phyloP scores from a whole-genome alignment of 176 grass and related monocot genomes.

The Aegilops umbellulata region DNA sequence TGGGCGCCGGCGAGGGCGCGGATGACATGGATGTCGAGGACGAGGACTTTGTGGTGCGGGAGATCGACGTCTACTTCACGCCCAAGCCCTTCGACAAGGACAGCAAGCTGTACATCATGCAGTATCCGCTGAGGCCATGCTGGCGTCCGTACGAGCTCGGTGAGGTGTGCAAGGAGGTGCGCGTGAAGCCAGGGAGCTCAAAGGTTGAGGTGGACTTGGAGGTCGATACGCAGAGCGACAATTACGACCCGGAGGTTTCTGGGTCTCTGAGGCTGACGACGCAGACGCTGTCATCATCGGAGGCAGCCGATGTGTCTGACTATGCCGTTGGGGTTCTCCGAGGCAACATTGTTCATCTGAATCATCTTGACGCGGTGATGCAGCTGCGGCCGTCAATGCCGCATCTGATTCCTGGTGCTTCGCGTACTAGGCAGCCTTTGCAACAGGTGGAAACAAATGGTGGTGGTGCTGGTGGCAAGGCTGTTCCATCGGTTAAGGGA shows the following conservation, averaged over 20 bases:
- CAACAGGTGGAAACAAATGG: constrained; percentile 30
- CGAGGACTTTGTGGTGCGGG: constrained; percentile 68
- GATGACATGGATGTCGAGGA: constrained; percentile 8
- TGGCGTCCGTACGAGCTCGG: constrained; percentile 83
- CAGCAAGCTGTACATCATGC: constrained; percentile 80
- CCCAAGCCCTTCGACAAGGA: constrained; percentile 65
- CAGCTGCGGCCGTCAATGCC: constrained; percentile 66
- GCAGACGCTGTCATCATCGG: constrained; percentile 82
- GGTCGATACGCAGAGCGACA: constrained; percentile 55
- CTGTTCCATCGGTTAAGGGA: constrained; percentile 33
- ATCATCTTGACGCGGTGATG: constrained; percentile 73
- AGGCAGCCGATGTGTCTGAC: constrained; percentile 48
- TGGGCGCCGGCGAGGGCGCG: neutral
- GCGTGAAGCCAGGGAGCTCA: constrained; percentile 62
- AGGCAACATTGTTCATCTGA: constrained; percentile 79
- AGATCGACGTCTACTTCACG: constrained; percentile 76
- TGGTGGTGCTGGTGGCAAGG: constrained; percentile 2
- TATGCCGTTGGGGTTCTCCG: constrained; percentile 75
- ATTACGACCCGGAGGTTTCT: constrained; percentile 62
- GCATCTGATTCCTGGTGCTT: constrained; percentile 38
- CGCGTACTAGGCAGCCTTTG: constrained; percentile 36
- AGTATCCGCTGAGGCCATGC: constrained; percentile 81
- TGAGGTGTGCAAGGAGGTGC: constrained; percentile 77
- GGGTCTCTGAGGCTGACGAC: constrained; percentile 45
- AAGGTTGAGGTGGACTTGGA: constrained; percentile 82